Evolutionary conservation across 2,329 filamentous ascomycete genomes (phyloP).

Genomic region (Nemania sp.): DNA sequence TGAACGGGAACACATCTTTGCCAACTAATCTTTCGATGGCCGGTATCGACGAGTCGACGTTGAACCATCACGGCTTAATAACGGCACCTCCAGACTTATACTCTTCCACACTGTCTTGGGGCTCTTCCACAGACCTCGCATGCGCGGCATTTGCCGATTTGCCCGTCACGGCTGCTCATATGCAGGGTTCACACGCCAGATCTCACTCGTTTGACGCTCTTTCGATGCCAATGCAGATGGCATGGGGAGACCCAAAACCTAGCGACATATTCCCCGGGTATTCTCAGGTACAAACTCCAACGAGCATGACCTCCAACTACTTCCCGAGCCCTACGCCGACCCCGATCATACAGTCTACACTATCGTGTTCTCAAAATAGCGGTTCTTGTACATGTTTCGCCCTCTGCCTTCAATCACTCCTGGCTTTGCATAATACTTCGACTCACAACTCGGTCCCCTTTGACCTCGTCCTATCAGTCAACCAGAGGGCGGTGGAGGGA

Average conservation of each 20-base stretch:
- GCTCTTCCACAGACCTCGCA: constrained; percentile 44
- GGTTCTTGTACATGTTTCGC: constrained; percentile 53
- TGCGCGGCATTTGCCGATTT: constrained; percentile 42
- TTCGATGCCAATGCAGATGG: constrained; percentile 38
- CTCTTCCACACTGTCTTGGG: constrained; percentile 46
- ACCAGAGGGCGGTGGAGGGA: constrained; percentile 54
- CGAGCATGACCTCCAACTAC: constrained; percentile 44
- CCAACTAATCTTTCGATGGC: constrained; percentile 42
- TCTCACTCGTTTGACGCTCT: constrained; percentile 45
- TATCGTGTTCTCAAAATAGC: constrained; percentile 37
- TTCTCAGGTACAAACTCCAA: constrained; percentile 43
- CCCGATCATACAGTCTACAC: constrained; percentile 41
- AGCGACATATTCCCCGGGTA: constrained; percentile 44
- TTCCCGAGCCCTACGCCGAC: constrained; percentile 48
- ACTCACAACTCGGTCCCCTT: constrained; percentile 47
- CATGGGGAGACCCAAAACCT: constrained; percentile 38
- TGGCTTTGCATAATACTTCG: constrained; percentile 52
- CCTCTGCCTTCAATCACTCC: constrained; percentile 51
- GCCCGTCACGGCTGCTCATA: constrained; percentile 37
- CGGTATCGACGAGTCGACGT: constrained; percentile 35
- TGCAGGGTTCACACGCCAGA: constrained; percentile 38
- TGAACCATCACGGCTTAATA: constrained; percentile 34
- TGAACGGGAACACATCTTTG: constrained; percentile 44
- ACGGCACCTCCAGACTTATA: constrained; percentile 43
- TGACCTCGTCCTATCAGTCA: constrained; percentile 51